These are phyloP conservation scores for Leccinum fallax DNA, from an alignment of 1,284 basidiomycete species.

Conservation along the genomic window DNA sequence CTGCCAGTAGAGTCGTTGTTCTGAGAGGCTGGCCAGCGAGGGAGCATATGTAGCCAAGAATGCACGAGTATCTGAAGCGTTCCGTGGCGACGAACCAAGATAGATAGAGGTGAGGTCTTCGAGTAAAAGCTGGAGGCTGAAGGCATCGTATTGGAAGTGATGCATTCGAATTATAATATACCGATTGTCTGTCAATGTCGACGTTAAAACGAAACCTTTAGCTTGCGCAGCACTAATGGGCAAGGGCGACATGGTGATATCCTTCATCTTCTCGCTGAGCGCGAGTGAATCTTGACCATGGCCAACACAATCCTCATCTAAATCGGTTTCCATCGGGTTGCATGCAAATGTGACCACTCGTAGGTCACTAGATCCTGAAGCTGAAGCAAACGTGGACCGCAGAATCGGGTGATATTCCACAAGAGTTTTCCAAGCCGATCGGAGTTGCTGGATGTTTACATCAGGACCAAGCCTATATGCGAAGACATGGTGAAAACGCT, in stretches of 20 bases:
- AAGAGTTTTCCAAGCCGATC: conserved; percentile 42
- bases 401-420: conserved; percentile 43
- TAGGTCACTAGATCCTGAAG: conserved; percentile 32
- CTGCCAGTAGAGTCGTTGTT: conserved; percentile 46
- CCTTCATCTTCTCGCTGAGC: conserved; percentile 37
- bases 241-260: conserved; percentile 40
- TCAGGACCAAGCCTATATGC: conserved; percentile 39
- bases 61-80: conserved; percentile 34
- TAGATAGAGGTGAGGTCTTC: conserved; percentile 45
- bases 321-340: conserved; percentile 15
- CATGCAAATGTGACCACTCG: conserved; percentile 43
- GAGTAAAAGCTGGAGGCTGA: conserved; percentile 48
- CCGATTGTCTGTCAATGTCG: conserved; percentile 19
- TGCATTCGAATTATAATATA: conserved; percentile 49
- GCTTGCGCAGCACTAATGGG: conserved; percentile 37
- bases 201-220: conserved; percentile 38
- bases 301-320: conserved; percentile 23
- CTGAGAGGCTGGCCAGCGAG: conserved; percentile 23
- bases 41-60: conserved; percentile 38
- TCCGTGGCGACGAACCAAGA: conserved; percentile 26
- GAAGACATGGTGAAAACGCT: conserved; percentile 50
- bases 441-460: conserved; percentile 36
- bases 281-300: conserved; percentile 22
- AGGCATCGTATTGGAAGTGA: conserved; percentile 56
- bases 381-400: conserved; percentile 45